Percentiles rank a stretch among this genome's conserved stretches.
These are phyloP conservation scores for Ogataea nakhonphanomensis DNA, from an alignment of 805 yeast genomes.

Conservation along the genomic window DNA sequence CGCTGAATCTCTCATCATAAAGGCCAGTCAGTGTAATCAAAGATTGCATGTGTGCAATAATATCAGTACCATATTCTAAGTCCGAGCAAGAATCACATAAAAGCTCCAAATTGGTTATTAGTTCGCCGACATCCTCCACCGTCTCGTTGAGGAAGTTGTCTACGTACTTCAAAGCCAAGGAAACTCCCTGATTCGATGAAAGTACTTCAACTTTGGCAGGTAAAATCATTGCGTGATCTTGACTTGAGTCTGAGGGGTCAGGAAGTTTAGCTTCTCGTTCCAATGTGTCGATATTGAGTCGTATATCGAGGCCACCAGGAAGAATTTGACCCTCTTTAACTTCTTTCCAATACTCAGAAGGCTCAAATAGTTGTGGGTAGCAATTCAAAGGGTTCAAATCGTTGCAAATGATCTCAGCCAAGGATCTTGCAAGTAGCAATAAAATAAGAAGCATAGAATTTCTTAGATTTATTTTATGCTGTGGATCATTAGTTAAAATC, in stretches of 20 bases:
- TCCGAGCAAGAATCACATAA: conserved; percentile 66
- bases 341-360: conserved; percentile 65
- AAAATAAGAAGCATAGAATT: background rate
- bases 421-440: background rate
- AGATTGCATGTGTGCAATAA: conserved; percentile 35
- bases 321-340: conserved; percentile 70
- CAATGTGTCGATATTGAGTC: conserved; percentile 71
- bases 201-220: background rate
- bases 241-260: conserved; percentile 24
- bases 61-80: conserved; percentile 53
- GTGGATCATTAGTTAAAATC: no score
- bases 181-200: background rate
- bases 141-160: conserved; percentile 7
- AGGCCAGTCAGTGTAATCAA: conserved; percentile 33
- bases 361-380: conserved; percentile 60
- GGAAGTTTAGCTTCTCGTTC: conserved; percentile 64
- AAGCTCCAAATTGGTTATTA: conserved; percentile 33
- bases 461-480: no score
- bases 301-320: conserved; percentile 77
- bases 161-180: conserved; percentile 8
- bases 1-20: conserved; percentile 10
- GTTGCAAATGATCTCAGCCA: conserved; percentile 36
- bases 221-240: conserved; percentile 1
- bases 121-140: conserved; percentile 6
- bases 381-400: conserved; percentile 46